Conservation (phyloP, 495 filamentous ascomycete species). For the Aspergillus nanangensis region DNA sequence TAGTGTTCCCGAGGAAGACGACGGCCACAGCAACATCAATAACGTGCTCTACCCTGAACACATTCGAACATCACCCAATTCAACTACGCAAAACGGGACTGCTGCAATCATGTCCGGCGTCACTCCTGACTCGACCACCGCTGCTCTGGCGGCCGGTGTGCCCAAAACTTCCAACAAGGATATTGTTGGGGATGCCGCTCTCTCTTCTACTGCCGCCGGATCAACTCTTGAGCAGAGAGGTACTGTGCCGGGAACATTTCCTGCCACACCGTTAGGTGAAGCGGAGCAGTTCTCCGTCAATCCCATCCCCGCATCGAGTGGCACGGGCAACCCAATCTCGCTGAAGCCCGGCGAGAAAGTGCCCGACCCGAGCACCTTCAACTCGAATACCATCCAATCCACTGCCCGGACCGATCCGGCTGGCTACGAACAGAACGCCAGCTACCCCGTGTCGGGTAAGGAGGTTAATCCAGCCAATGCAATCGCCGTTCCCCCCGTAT, state of each 20-base stretch:
- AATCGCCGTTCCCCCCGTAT: constrained; percentile 59
- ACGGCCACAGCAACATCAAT: constrained; percentile 75
- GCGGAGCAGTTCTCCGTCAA: constrained; percentile 60
- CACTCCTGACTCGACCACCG: constrained; percentile 70
- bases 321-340: constrained; percentile 71
- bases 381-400: constrained; percentile 43
- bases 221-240: constrained; percentile 54
- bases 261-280: constrained; percentile 64
- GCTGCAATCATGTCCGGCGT: constrained; percentile 62
- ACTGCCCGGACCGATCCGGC: constrained; percentile 73
- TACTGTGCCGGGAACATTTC: constrained; percentile 71
- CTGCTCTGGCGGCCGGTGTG: constrained; percentile 61
- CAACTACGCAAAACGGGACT: constrained; percentile 20
- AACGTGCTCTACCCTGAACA: constrained; percentile 78
- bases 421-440: constrained; percentile 73
- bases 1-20: constrained; percentile 70
- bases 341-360: constrained; percentile 77
- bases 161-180: constrained; percentile 49
- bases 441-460: constrained; percentile 29
- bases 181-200: constrained; percentile 14
- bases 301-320: constrained; percentile 65
- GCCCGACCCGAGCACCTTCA: constrained; percentile 53
- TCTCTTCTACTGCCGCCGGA: constrained; percentile 47
- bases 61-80: constrained; percentile 47
- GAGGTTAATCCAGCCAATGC: constrained; percentile 11